A percentile compares a stretch with the other conserved stretches of the same genome.
Evolutionary conservation across 148 eudicot species (phyloP).

Genomic region (Persicaria maculosa): DNA sequence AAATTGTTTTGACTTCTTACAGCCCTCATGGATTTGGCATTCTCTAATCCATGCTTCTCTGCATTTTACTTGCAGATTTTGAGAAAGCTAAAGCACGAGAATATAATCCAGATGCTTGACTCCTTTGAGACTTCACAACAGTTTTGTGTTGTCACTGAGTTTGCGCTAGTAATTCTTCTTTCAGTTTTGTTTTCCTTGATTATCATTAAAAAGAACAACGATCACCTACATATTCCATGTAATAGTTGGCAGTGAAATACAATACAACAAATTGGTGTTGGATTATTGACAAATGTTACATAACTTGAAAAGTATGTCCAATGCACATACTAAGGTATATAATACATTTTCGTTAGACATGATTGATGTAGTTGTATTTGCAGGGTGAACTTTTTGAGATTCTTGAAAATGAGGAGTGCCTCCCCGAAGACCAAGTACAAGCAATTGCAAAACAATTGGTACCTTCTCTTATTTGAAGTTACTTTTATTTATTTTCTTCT

Average conservation of each 20-base stretch:
- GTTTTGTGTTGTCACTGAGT: constrained; percentile 96
- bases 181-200: background rate
- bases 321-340: background rate
- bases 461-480: constrained; percentile 15
- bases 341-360: background rate
- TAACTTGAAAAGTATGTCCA: background rate
- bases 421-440: constrained; percentile 98
- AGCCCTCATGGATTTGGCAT: background rate
- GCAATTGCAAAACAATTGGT: constrained; percentile 99
- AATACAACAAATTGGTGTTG: background rate
- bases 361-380: background rate
- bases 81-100: constrained; percentile 91
- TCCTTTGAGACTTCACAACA: constrained; percentile 93
- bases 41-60: constrained; percentile 2
- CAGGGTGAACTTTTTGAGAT: constrained; percentile 97
- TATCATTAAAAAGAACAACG: background rate
- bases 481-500: background rate
- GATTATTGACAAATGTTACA: background rate
- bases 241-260: background rate
- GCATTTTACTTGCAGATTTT: constrained; percentile 47
- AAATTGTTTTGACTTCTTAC: background rate
- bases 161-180: constrained; percentile 67
- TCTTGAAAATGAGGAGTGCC: constrained; percentile 93
- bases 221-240: background rate
- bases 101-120: constrained; percentile 94